These are phyloP conservation scores for Eucalyptus polybractea DNA, from an alignment of 345 rosid species.

Conservation along the genomic window DNA sequence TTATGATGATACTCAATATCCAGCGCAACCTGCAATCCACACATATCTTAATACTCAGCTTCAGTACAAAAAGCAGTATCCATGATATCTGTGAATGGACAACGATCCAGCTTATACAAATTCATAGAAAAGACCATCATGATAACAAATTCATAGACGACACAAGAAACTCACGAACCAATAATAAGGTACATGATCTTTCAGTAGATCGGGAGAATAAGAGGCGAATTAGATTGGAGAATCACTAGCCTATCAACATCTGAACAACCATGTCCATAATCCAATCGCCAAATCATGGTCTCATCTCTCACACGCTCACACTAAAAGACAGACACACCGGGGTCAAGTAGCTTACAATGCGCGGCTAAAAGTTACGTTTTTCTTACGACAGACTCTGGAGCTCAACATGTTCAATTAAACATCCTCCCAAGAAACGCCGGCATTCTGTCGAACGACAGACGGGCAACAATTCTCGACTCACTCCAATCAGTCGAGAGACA, in stretches of 20 bases:
- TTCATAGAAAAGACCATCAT: background rate
- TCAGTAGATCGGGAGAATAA: background rate
- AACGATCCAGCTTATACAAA: background rate
- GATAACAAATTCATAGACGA: background rate
- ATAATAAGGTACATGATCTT: background rate
- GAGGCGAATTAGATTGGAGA: background rate
- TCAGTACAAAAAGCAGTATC: background rate
- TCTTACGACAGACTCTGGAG: background rate
- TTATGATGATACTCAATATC: conserved; percentile 95
- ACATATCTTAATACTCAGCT: background rate
- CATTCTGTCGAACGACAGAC: background rate
- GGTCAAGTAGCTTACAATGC: background rate
- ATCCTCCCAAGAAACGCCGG: background rate
- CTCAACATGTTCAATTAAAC: background rate
- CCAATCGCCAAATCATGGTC: background rate
- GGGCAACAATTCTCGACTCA: background rate
- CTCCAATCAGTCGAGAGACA: background rate
- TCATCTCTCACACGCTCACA: background rate
- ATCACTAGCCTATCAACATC: background rate
- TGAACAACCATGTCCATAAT: background rate
- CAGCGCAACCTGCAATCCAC: conserved; percentile 64
- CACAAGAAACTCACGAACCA: fast-evolving
- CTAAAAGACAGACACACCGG: background rate
- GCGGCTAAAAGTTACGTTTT: background rate
- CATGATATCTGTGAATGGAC: background rate